Base-by-base conservation (phyloP, 2,329 filamentous ascomycete species). In the Pestalotiopsis sp. region DNA sequence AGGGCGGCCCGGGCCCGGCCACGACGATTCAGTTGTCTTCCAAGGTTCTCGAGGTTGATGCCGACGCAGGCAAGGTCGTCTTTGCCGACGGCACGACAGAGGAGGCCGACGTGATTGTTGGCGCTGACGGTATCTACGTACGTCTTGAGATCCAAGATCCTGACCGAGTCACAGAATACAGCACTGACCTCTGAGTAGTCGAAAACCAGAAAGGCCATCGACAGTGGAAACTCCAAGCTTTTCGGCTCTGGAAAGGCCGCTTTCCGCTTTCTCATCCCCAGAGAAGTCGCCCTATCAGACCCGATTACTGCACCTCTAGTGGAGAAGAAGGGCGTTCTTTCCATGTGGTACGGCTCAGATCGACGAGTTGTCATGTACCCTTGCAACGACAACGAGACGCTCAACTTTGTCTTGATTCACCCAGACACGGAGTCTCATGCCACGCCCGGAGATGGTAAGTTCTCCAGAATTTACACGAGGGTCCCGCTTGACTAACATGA, bases 261-360 rank as follows among this genome's bases (percentile, higher is more conserved):
- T 0, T 90, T 88, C 74, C 82, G 88, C 7, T 90, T 89, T 75
- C 74, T 89, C 4, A 80, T 90, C 0, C 78, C 82, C 0, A 80
- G 82, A 1, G 67, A 75, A 17, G 70, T 69, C 1, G 76, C 75
- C 3, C 72, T 76, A 3, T 72, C 73, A 3, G 79, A 84, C 59
- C 78, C 81, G 0, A 66, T 74, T 3, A 81, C 80, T 1, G 77
- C 72, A 3, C 74, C 74, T 0, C 73, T 83, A 5, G 75, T 78
- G 3, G 70, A 77, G 49, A 70, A 72, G 4, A 64, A 73, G 4
- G 75, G 76, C 57, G 70, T 76, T 14, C 70, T 84, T 17, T 71
- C 70, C 0, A 79, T 86, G 41, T 85, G 82, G 80, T 82, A 77
- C 66, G 81, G 77, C 0, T 66, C 75, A 0, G 83, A 86, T 65